Percentiles rank a stretch among this genome's conserved stretches.
These are phyloP conservation scores for Colletotrichum scovillei DNA, from an alignment of 2,329 filamentous ascomycete species.

Conservation along the genomic window DNA sequence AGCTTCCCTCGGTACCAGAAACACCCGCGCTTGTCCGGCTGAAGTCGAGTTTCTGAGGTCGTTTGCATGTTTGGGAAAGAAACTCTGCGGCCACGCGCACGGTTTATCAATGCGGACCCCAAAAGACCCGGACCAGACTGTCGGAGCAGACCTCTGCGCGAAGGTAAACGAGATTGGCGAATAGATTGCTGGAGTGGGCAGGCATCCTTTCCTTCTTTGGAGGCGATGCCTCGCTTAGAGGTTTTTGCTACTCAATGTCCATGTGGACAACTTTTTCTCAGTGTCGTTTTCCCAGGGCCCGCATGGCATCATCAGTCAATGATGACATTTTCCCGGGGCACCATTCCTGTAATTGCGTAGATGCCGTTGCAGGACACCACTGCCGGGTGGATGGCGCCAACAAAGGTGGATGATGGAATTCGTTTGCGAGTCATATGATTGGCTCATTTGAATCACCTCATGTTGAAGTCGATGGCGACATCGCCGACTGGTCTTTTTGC, in stretches of 20 bases:
- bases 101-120: slow-evolving; percentile 27
- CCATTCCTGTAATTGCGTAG: slow-evolving; percentile 19
- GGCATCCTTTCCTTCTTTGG: not conserved
- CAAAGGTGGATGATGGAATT: not conserved
- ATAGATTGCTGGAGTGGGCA: not conserved
- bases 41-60: slow-evolving; percentile 1
- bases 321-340: slow-evolving; percentile 26
- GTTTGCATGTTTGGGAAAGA: not conserved
- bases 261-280: not conserved
- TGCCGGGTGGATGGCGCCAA: slow-evolving; percentile 8
- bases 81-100: slow-evolving; percentile 14
- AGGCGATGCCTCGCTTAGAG: not conserved
- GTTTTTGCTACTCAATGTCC: not conserved
- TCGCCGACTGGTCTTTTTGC: not conserved
- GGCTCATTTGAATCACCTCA: slow-evolving; percentile 26
- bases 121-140: not conserved
- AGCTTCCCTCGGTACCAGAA: not conserved
- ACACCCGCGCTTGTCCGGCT: not conserved
- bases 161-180: slow-evolving; percentile 16
- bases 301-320: slow-evolving; percentile 33
- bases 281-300: slow-evolving; percentile 5
- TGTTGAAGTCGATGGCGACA: slow-evolving; percentile 32
- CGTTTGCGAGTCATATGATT: not conserved
- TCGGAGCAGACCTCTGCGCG: not conserved
- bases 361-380: slow-evolving; percentile 10